phyloP scores from a whole-genome alignment of 1,139 yeast genomes.

The Magnusiomyces ingens region DNA sequence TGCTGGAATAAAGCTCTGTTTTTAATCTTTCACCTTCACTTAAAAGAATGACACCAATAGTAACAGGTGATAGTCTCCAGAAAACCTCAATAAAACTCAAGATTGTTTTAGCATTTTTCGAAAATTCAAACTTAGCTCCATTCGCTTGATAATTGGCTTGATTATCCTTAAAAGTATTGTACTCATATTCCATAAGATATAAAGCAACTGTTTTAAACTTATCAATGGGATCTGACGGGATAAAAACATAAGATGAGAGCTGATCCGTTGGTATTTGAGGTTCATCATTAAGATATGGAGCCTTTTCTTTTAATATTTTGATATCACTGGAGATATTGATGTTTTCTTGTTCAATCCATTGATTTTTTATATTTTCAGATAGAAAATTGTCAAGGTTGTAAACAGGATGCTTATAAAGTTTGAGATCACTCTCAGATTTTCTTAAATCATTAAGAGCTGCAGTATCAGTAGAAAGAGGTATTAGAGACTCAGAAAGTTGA shows the following conservation, averaged over 20 bases:
- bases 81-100: background rate
- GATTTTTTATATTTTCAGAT: background rate
- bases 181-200: slow-evolving; percentile 1
- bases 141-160: background rate
- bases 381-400: background rate
- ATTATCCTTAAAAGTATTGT: background rate
- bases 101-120: background rate
- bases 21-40: background rate
- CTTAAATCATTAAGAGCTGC: background rate
- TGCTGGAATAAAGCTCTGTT: background rate
- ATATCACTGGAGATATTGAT: background rate
- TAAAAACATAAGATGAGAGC: background rate
- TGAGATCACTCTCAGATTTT: background rate
- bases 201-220: background rate
- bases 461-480: background rate
- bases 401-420: background rate
- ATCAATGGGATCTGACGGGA: background rate
- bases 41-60: slow-evolving; percentile 2
- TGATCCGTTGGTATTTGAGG: background rate
- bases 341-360: background rate
- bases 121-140: background rate
- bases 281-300: slow-evolving; percentile 5
- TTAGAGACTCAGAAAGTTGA: background rate
- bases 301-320: background rate
- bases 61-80: slow-evolving; percentile 1